These are phyloP conservation scores for Sherardia arvensis DNA, from an alignment of 257 asterid species.

Conservation along the genomic window DNA sequence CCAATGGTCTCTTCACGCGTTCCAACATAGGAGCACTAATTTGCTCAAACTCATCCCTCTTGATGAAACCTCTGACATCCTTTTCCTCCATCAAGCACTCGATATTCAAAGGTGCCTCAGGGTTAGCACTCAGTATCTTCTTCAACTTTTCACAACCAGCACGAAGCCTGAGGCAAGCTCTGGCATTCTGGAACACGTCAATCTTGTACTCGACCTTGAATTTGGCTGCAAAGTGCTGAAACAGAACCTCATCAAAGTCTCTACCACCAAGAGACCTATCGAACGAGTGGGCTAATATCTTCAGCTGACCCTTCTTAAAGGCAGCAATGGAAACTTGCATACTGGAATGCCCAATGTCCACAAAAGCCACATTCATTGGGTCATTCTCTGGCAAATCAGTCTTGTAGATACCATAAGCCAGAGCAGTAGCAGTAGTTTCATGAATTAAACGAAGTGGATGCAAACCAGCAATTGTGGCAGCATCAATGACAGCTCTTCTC, in stretches of 20 bases:
- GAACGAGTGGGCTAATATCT: constrained; percentile 79
- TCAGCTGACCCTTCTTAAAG: constrained; percentile 91
- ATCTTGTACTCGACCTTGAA: constrained; percentile 91
- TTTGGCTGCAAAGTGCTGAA: constrained; percentile 79
- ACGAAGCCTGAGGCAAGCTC: constrained; percentile 90
- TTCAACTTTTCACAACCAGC: constrained; percentile 85
- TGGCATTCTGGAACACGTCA: constrained; percentile 82
- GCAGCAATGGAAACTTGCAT: constrained; percentile 92
- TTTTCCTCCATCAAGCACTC: constrained; percentile 96
- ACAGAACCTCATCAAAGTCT: constrained; percentile 87
- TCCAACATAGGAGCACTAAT: constrained; percentile 75
- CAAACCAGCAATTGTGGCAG: constrained; percentile 89
- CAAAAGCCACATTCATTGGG: constrained; percentile 65
- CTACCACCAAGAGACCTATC: constrained; percentile 91
- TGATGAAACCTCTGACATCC: constrained; percentile 82
- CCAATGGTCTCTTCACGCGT: constrained; percentile 86
- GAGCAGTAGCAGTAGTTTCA: constrained; percentile 98
- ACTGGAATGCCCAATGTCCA: constrained; percentile 86
- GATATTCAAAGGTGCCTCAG: constrained; percentile 85
- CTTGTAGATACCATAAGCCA: constrained; percentile 94
- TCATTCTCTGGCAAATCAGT: constrained; percentile 88
- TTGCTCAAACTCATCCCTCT: constrained; percentile 89
- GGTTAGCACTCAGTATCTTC: constrained; percentile 87
- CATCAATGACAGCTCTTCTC: constrained; percentile 87
- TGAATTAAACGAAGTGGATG: constrained; percentile 89